These are phyloP conservation scores for Suaeda aralocaspica DNA, from an alignment of 148 eudicot species.

Conservation along the genomic window DNA sequence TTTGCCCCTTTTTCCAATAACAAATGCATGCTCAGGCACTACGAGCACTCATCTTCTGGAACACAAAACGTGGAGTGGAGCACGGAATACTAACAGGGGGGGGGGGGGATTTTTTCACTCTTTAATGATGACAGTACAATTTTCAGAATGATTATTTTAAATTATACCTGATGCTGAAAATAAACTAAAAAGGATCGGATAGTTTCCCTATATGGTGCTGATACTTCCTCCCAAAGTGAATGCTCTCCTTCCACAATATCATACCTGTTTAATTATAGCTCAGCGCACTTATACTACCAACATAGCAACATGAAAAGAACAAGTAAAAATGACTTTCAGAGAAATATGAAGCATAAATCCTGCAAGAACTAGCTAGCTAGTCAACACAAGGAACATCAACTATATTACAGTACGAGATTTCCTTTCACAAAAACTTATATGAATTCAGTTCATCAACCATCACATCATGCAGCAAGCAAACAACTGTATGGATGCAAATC, in stretches of 20 bases:
- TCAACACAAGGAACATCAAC: background rate
- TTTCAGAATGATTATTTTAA: background rate
- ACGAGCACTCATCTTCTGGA: too few species aligned
- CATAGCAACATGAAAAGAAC: slow-evolving; percentile 22
- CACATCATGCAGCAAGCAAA: background rate
- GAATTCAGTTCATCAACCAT: background rate
- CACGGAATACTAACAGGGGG: too few species aligned
- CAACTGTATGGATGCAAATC: too few species aligned
- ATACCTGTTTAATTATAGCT: slow-evolving; percentile 61
- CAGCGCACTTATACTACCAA: slow-evolving; percentile 29
- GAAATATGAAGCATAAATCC: background rate
- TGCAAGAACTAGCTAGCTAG: background rate
- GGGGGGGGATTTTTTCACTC: too few species aligned
- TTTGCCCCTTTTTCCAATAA: too few species aligned
- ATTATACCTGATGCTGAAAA: slow-evolving; percentile 85
- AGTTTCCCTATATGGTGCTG: slow-evolving; percentile 89
- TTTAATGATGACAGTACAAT: background rate
- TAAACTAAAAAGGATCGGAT: slow-evolving; percentile 80
- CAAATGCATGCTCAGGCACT: too few species aligned
- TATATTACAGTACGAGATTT: background rate
- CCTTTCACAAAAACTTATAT: background rate
- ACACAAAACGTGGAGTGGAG: too few species aligned
- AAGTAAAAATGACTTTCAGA: slow-evolving; percentile 16
- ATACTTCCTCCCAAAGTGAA: slow-evolving; percentile 81
- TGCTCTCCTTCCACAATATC: slow-evolving; percentile 86